Evolutionary conservation across 768 basidiomycete genomes (phyloP), one percentile per base, ranked within the genome.

Genomic region (Boletus tomentosulus): DNA sequence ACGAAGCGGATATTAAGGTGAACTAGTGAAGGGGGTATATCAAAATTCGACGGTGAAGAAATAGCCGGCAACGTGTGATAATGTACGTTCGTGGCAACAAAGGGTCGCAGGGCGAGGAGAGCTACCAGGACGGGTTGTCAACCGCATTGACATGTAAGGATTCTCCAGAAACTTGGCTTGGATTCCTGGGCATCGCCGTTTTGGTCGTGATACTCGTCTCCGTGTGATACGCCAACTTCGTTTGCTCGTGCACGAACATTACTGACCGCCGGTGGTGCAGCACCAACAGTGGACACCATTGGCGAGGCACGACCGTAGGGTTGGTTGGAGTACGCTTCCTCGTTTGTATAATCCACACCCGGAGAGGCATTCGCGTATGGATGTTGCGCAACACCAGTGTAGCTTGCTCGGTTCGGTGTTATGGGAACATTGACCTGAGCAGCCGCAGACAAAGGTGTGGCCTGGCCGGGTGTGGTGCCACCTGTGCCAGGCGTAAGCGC

Each of bases 91-190:
- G 58, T 59, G 62, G 63, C 57, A 63, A 62, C 58, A 64, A 43
- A 59, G 51, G 55, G 52, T 44, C 50, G 51, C 43, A 64, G 61
- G 57, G 51, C 53, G 30, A 54, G 48, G 57, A 60, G 59, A 61
- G 49, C 45, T 51, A 50, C 48, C n/a, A 34, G 38, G 50, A 50
- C 41, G 46, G 50, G 35, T 47, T 61, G 75, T 71, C 34, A 80
- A 62, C 83, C 85, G 74, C 90, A 92, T 64, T 83, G 84, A 73
- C 89, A 92, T 45, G 87, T 89, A 56, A 92, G 71, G 57, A 91
- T 80, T 71, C 80, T 78, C 75, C 86, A 76, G 50, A 88, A 73
- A 58, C 75, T 74, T 51, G 76, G 73, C 69, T 81, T 79, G 55
- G 78, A 81, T 54, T 71, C 75, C 56, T 73, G 74, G 48, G 79